Evolutionary conservation across 805 yeast genomes (phyloP).

Genomic region (Teunomyces pallodes): DNA sequence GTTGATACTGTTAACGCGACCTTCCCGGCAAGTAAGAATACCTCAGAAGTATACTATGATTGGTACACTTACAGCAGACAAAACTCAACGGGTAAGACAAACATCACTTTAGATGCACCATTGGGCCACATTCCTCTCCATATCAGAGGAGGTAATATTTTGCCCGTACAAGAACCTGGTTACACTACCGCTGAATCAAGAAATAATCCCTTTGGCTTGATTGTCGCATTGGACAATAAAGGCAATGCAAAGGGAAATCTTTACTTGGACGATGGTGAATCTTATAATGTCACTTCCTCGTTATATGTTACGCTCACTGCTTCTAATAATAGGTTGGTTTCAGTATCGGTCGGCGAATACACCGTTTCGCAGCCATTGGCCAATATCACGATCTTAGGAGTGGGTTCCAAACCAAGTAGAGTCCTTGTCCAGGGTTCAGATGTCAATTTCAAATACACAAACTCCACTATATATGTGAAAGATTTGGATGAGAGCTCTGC

Average conservation of each 20-base stretch:
- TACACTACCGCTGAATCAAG: slow-evolving; percentile 20
- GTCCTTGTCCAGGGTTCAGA: slow-evolving; percentile 15
- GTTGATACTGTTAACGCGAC: slow-evolving; percentile 17
- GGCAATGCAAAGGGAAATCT: slow-evolving; percentile 18
- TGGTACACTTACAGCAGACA: slow-evolving; percentile 19
- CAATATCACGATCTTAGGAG: slow-evolving; percentile 21
- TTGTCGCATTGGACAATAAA: slow-evolving; percentile 19
- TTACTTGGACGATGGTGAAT: slow-evolving; percentile 25
- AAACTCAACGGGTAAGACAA: slow-evolving; percentile 15
- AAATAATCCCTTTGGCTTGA: slow-evolving; percentile 17
- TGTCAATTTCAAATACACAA: slow-evolving; percentile 12
- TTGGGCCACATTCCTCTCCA: slow-evolving; percentile 24
- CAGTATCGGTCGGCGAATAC: slow-evolving; percentile 15
- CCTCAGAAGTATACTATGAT: slow-evolving; percentile 21
- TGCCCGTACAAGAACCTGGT: slow-evolving; percentile 24
- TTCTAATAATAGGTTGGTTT: slow-evolving; percentile 7
- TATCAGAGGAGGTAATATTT: slow-evolving; percentile 20
- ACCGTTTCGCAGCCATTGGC: slow-evolving; percentile 15
- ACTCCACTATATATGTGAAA: slow-evolving; percentile 16
- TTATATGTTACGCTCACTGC: slow-evolving; percentile 17
- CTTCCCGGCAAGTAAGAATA: slow-evolving; percentile 17
- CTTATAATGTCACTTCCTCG: slow-evolving; percentile 12
- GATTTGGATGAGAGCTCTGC: slow-evolving; percentile 9
- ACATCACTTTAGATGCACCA: slow-evolving; percentile 23
- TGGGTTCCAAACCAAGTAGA: slow-evolving; percentile 11